These are phyloP conservation scores for Xerocomus spinulosus DNA, from an alignment of 768 basidiomycete species.

Conservation along the genomic window DNA sequence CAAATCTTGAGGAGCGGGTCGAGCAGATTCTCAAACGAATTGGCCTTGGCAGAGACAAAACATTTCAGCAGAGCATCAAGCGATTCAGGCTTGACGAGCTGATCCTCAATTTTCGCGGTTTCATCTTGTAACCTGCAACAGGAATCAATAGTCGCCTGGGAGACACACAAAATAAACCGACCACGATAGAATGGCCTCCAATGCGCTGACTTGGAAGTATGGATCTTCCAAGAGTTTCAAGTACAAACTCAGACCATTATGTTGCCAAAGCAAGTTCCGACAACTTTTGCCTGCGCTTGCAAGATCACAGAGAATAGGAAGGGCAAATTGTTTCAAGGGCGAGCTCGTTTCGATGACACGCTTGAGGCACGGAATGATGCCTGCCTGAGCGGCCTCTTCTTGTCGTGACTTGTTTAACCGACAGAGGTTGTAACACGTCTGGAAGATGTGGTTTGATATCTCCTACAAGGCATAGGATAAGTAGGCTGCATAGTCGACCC, in stretches of 20 bases:
- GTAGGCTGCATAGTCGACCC: not conserved
- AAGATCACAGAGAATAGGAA: conserved; percentile 95
- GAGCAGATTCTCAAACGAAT: conserved; percentile 87
- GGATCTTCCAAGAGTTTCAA: conserved; percentile 74
- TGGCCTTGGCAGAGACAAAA: conserved; percentile 82
- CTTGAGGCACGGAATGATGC: conserved; percentile 89
- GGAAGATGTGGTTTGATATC: conserved; percentile 95
- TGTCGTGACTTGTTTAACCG: conserved; percentile 91
- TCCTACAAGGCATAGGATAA: conserved; percentile 63
- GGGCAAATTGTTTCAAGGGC: conserved; percentile 93
- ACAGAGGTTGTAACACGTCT: conserved; percentile 95
- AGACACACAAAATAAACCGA: conserved; percentile 30
- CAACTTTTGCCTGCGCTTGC: conserved; percentile 94
- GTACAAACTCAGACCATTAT: conserved; percentile 84
- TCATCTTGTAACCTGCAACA: conserved; percentile 87
- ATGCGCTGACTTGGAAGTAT: conserved; percentile 87
- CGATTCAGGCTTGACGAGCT: conserved; percentile 61
- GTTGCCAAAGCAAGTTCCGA: conserved; percentile 85
- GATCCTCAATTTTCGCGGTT: conserved; percentile 88
- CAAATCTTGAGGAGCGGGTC: conserved; percentile 91
- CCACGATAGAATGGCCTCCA: conserved; percentile 92
- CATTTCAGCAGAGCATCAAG: conserved; percentile 69
- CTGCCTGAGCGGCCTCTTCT: conserved; percentile 95
- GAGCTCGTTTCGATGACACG: conserved; percentile 84
- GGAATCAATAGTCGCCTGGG: not conserved